Conservation (phyloP, 1,284 basidiomycete genomes). For the Heimioporus punctisporus region DNA sequence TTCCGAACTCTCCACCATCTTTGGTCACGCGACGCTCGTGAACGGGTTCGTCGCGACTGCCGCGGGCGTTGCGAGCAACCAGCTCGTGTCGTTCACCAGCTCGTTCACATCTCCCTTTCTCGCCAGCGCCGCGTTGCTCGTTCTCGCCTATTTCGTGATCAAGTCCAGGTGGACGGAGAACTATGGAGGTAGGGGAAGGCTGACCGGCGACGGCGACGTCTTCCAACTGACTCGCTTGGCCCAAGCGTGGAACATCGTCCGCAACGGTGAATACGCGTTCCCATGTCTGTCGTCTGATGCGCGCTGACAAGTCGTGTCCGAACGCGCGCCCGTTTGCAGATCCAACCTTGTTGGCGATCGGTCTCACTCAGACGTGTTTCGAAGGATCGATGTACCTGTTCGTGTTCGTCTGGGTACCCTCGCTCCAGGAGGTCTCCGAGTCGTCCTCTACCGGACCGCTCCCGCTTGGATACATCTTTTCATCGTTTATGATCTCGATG, state of each 20-base stretch:
- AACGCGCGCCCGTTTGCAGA: slow-evolving; percentile 36
- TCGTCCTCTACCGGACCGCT: slow-evolving; percentile 38
- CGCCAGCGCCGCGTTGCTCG: slow-evolving; percentile 57
- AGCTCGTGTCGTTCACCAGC: slow-evolving; percentile 49
- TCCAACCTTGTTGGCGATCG: slow-evolving; percentile 63
- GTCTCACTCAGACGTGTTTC: slow-evolving; percentile 75
- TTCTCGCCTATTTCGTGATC: slow-evolving; percentile 59
- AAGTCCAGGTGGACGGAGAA: slow-evolving; percentile 66
- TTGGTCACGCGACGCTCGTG: slow-evolving; percentile 70
- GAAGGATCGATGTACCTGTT: slow-evolving; percentile 85
- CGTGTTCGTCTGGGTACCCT: slow-evolving; percentile 81
- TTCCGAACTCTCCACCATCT: slow-evolving; percentile 64
- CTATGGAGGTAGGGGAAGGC: slow-evolving; percentile 50
- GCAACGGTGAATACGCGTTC: slow-evolving; percentile 42
- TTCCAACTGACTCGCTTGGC: slow-evolving; percentile 56
- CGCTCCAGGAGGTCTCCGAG: slow-evolving; percentile 60
- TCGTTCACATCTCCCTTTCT: slow-evolving; percentile 66
- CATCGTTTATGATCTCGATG: slow-evolving; percentile 79
- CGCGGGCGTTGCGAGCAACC: slow-evolving; percentile 67
- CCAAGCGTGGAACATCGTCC: slow-evolving; percentile 61
- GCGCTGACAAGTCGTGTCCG: slow-evolving; percentile 1
- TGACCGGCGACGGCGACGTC: slow-evolving; percentile 34
- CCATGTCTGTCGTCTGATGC: background rate
- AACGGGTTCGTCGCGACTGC: slow-evolving; percentile 72
- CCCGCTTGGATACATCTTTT: slow-evolving; percentile 77